These are phyloP conservation scores for Liriodendron chinense DNA, from an alignment of 164 flowering plant species.

Conservation along the genomic window DNA sequence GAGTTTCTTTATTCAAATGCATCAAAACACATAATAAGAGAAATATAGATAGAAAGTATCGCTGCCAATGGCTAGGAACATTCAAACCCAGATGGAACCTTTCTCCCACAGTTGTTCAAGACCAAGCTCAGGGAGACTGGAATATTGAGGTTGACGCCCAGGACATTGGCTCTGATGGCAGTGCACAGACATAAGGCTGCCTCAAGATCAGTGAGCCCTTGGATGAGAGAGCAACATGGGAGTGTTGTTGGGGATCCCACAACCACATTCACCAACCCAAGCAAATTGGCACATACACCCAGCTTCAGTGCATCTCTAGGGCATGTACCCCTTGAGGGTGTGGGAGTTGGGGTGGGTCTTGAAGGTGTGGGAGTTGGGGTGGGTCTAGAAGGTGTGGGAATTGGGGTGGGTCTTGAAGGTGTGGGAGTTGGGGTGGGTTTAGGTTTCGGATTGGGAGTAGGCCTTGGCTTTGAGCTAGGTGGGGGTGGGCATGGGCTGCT, in stretches of 20 bases:
- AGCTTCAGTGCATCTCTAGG: slow-evolving; percentile 59
- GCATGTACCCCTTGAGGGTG: slow-evolving; percentile 29
- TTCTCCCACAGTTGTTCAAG: slow-evolving; percentile 50
- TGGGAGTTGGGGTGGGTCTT: slow-evolving; percentile 10
- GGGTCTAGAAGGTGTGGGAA: slow-evolving; percentile 4
- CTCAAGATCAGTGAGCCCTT: slow-evolving; percentile 61
- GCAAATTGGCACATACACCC: slow-evolving; percentile 57
- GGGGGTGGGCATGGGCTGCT: slow-evolving; percentile 26
- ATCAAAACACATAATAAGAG: too few relatives aligned
- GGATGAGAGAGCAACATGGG: slow-evolving; percentile 59
- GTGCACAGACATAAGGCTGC: slow-evolving; percentile 75
- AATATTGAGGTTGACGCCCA: slow-evolving; percentile 51
- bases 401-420: neutral
- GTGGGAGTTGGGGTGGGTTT: neutral
- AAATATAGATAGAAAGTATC: too few relatives aligned
- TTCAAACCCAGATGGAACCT: slow-evolving; percentile 41
- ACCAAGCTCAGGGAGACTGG: slow-evolving; percentile 60
- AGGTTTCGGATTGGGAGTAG: too few relatives aligned
- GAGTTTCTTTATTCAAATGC: too few relatives aligned
- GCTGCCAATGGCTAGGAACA: slow-evolving; percentile 28
- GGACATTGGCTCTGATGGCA: slow-evolving; percentile 51
- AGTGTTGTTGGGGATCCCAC: slow-evolving; percentile 43
- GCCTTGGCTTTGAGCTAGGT: too few relatives aligned
- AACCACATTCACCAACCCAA: slow-evolving; percentile 30
- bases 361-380: slow-evolving; percentile 6